Base-by-base conservation (phyloP, 352 stramenopile genomes). In the Globisporangium cylindrosporum region DNA sequence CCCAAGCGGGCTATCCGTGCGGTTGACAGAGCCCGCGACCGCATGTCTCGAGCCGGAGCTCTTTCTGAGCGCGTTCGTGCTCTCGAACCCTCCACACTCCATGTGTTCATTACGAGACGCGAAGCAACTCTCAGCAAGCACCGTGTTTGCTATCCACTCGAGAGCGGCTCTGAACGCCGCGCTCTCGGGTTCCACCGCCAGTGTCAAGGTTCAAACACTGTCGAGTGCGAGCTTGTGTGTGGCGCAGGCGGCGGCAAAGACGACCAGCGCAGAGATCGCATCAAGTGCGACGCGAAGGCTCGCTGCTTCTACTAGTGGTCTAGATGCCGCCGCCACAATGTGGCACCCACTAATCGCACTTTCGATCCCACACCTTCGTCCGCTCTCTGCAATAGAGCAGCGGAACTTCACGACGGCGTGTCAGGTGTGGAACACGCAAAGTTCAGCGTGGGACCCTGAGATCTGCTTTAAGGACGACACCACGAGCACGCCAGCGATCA, bases 331-430 rank as follows among this genome's bases (percentile, higher is more conserved):
- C 32, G 59, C 55, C 2, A 27, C 64, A 1, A 67, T 63, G 10
- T 89, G 77, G 81, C 54, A 72, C 0, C 84, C 82, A 0, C 66
- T 94, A 0, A 60, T 85, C 1, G 72, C 69, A 0, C 57, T 91
- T 10, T 78, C 76, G 8, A 83, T 94, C 38, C 79, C 81, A 0
- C 86, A 92, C 24, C 14, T 69, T 0, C 74, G 81, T 3, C 25
- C 67, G n/a, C 62, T 94, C 2, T 75, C 79, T 1, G 38, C 64
- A 0, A 61, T 89, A 8, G 80, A 90, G 27, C 69, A 82, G 59
- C 72, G 71, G 15, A 88, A 91, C 41, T 94, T 91, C 62, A 79
- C 84, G 2, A 92, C 84, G 0, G 59, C 68, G 0, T 94, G 86
- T 59, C 73, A 79, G 3, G 73, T 77, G 9, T 94, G 86, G 86